Evolutionary conservation across 179 eudicot genomes (phyloP), one percentile per base, ranked within the genome.

Genomic region (Beta corolliflora): DNA sequence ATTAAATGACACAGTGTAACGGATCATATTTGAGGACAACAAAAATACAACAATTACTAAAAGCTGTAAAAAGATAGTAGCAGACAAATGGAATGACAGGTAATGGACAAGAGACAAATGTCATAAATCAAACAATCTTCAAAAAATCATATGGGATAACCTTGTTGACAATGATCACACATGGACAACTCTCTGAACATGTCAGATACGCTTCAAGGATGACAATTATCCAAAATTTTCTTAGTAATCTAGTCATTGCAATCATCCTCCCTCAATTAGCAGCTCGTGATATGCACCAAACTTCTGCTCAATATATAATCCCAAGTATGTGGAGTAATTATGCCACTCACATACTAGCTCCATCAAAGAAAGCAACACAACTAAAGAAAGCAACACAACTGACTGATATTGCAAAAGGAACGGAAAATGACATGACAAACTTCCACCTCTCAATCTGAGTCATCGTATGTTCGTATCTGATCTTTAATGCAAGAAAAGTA

Each of bases 1-100:
- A 69, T 64, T 23, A 66, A 70, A 29, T 54, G 41, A 74, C 79
- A 79, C 48, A 75, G 52, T 25, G 25, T 56, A 70, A 6, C 65
- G 12, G 18, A 46, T 61, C 7, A 44, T 12, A 41, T 15, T 76
- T 75, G 64, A 73, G 58, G 46, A 46, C 29, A 41, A 16, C 14
- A 25, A 18, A 13, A 3, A 69, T 8, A 46, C 60, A 68, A 15
- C 46, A 50, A 36, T 13, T 23, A 50, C 23, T 25, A 18, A 67
- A 54, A 44, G 75, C 66, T 48, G 67, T 41, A 18, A 59, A 73
- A 55, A 58, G 44, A 64, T 45, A 66, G 50, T 36, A 75, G 56
- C 73, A 79, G 63, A 55, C 15, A 69, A 73, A 79, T 55, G 5
- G 36, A 68, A 73, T 59, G 53, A 73, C 41, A 78, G 6, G 1